Evolutionary conservation across 352 stramenopile species (phyloP), one percentile per base, ranked within the genome.

Genomic region (Pythium aristosporum): DNA sequence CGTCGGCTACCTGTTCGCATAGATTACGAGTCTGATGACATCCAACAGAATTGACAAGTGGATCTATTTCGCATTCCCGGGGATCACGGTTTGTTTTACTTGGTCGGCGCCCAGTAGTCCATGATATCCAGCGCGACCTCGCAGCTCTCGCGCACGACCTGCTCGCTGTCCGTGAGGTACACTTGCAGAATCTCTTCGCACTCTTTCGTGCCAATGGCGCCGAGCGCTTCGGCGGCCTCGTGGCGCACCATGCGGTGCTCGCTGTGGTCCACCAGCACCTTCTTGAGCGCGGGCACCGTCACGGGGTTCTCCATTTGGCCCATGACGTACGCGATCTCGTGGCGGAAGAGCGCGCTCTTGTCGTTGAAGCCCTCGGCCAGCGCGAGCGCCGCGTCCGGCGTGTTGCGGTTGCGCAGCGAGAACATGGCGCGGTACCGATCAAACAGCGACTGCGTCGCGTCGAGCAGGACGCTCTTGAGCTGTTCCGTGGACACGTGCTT

Each of bases 171-270:
- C 53, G 86, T 76, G 21, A 85, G 67, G 63, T 90, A 88, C 13
- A 80, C 51, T 43, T 78, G 73, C 13, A 99, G 70, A 46, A 99
- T 91, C 25, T 77, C 70, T 74, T 99, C 90, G 58, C 90, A 97
- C 41, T 98, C 89, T 37, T 79, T 79, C 18, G 91, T 92, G 64
- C 96, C 96, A 66, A 99, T 98, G 6, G 96, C 94, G 55, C 97
- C 97, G 9, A 99, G 79, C 28, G 97, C 96, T 82, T 99, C 97
- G 0, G 96, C 96, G 36, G 93, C 96, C 73, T 99, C 97, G 74
- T 99, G 97, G 63, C 97, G 89, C 34, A 99, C 97, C 96, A 99
- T 99, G 47, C 83, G 78, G 79, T 99, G 97, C 79, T 99, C 93
- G 32, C 65, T 82, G 30, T 77, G 61, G 73, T 98, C 77, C 57